Conservation (phyloP, 2,329 filamentous ascomycete genomes). For the Myriangium duriaei region DNA sequence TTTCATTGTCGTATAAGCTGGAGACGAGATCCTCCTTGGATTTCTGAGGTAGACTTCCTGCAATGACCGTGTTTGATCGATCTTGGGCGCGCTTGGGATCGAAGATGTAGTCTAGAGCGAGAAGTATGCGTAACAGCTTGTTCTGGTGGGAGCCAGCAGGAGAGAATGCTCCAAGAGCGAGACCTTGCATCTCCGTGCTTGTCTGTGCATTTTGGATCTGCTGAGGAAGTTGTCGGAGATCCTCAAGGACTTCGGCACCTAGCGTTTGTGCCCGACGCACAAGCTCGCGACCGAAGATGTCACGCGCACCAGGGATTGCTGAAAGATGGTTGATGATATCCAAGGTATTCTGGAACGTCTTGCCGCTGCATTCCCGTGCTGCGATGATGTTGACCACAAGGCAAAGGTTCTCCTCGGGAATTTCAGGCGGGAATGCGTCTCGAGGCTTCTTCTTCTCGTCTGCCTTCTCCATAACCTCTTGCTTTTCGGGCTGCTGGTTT, state of each 20-base stretch:
- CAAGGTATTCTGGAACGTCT: conserved; percentile 94
- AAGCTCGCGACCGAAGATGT: conserved; percentile 84
- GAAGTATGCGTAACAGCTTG: conserved; percentile 82
- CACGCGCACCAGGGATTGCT: conserved; percentile 78
- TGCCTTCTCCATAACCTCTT: conserved; percentile 23
- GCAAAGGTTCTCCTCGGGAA: conserved; percentile 79
- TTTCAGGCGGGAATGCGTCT: conserved; percentile 64
- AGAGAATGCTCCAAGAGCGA: conserved; percentile 90
- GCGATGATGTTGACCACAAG: conserved; percentile 95
- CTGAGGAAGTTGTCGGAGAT: conserved; percentile 71
- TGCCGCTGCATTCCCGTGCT: conserved; percentile 88
- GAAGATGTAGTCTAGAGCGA: conserved; percentile 90
- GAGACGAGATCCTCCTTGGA: conserved; percentile 76
- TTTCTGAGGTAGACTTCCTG: conserved; percentile 44
- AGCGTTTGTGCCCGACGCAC: conserved; percentile 75
- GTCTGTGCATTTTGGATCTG: conserved; percentile 79
- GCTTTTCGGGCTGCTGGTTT: conserved; percentile 22
- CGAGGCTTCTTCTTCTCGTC: conserved; percentile 45
- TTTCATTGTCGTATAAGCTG: conserved; percentile 78
- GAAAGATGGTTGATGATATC: conserved; percentile 98
- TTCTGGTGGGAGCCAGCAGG: conserved; percentile 93
- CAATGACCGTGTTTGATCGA: conserved; percentile 27
- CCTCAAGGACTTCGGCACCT: conserved; percentile 70
- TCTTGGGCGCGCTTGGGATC: conserved; percentile 57
- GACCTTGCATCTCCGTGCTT: conserved; percentile 87